Evolutionary conservation across 2,329 filamentous ascomycete genomes (phyloP).

Genomic region (Botrytis hyacinthi): DNA sequence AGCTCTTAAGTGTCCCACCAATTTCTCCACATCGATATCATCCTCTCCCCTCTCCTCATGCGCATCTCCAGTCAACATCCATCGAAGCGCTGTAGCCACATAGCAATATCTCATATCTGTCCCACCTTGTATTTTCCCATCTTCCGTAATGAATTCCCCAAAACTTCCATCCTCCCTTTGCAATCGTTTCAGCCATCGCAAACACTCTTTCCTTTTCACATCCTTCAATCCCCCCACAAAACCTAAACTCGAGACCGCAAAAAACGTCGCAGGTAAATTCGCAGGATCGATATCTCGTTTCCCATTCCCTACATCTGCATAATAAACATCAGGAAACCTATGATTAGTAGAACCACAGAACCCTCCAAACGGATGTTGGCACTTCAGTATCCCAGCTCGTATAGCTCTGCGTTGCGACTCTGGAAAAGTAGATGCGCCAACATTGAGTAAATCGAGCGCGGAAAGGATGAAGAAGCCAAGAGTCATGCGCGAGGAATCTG

Average conservation of each 20-base stretch:
- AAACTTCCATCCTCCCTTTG: slow-evolving; percentile 89
- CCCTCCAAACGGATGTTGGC: slow-evolving; percentile 82
- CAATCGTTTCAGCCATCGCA: slow-evolving; percentile 71
- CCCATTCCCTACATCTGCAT: slow-evolving; percentile 40
- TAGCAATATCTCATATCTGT: slow-evolving; percentile 87
- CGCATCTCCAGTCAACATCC: slow-evolving; percentile 70
- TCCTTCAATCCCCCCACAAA: slow-evolving; percentile 57
- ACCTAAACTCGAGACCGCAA: slow-evolving; percentile 74
- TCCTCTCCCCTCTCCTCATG: slow-evolving; percentile 50
- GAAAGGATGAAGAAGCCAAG: slow-evolving; percentile 87
- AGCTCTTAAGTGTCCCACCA: slow-evolving; percentile 68
- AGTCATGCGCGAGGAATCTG: slow-evolving; percentile 86
- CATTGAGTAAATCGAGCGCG: slow-evolving; percentile 76
- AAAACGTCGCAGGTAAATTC: slow-evolving; percentile 84
- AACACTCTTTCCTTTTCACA: slow-evolving; percentile 64
- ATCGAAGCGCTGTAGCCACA: slow-evolving; percentile 76
- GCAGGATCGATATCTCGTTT: slow-evolving; percentile 68
- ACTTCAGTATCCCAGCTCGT: slow-evolving; percentile 77
- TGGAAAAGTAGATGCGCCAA: slow-evolving; percentile 53
- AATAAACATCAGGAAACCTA: slow-evolving; percentile 41
- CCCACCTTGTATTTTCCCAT: slow-evolving; percentile 66
- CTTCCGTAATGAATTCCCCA: slow-evolving; percentile 69
- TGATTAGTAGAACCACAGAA: slow-evolving; percentile 84
- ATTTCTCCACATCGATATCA: slow-evolving; percentile 71
- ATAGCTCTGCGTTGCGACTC: slow-evolving; percentile 48